Conservation (phyloP, 2,329 filamentous ascomycete genomes). For the Aspergillus fumigatus region DNA sequence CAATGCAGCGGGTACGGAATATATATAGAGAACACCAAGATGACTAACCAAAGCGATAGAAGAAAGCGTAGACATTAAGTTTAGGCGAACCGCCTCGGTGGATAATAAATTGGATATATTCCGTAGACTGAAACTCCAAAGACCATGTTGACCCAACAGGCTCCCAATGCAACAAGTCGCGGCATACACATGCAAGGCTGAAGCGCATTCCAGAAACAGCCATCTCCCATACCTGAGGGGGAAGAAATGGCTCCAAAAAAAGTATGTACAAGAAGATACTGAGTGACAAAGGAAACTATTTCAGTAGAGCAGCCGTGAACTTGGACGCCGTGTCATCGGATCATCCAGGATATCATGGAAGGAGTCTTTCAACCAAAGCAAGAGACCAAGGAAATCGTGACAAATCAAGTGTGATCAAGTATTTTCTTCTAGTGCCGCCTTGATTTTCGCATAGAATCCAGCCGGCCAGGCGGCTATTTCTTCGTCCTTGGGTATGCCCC, state of each 20-base stretch:
- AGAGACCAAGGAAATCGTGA: slow-evolving; percentile 24
- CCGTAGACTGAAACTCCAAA: slow-evolving; percentile 9
- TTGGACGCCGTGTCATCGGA: slow-evolving; percentile 16
- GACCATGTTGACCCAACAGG: neutral
- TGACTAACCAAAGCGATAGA: neutral
- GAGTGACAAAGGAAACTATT: slow-evolving; percentile 15
- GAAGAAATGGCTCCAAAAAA: slow-evolving; percentile 8
- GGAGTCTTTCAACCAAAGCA: slow-evolving; percentile 5
- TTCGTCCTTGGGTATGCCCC: slow-evolving; percentile 52
- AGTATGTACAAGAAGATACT: slow-evolving; percentile 3
- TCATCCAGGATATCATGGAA: slow-evolving; percentile 26
- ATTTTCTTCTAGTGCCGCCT: slow-evolving; percentile 41
- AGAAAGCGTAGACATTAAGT: neutral
- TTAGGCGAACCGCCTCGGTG: neutral
- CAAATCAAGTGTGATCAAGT: slow-evolving; percentile 21
- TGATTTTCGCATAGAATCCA: slow-evolving; percentile 46
- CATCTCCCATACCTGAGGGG: slow-evolving; percentile 1
- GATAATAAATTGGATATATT: slow-evolving; percentile 3
- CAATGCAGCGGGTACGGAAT: neutral
- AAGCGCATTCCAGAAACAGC: slow-evolving; percentile 13
- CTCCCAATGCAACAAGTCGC: slow-evolving; percentile 4
- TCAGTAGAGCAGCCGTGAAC: neutral
- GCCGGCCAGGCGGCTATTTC: slow-evolving; percentile 49
- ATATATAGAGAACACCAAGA: neutral
- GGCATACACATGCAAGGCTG: slow-evolving; percentile 11